Evolutionary conservation across 257 asterid genomes (phyloP), one percentile per base, ranked within the genome.

Genomic region (Dorcoceras hygrometricum): DNA sequence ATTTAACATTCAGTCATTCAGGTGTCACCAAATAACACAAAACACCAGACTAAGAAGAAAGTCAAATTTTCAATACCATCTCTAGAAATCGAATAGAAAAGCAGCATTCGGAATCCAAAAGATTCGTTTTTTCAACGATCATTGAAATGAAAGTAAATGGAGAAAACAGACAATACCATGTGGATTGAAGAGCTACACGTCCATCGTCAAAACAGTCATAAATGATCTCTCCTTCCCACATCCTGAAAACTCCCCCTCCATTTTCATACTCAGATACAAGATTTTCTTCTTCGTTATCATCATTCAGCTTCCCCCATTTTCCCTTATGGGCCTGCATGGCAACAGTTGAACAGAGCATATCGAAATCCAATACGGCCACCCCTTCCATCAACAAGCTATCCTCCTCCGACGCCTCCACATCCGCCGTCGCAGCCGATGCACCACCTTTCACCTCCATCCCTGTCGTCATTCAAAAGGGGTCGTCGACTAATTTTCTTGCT

Each of bases 171-270:
- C 7, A 12, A 71, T 77, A 90, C 97, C 97, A 93, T 72, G 82
- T 53, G 29, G 99, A 86, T 79, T 93, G 91, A 57, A 93, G 60
- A 68, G 96, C 99, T 28, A 93, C 72, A 22, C 75, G 83, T 18
- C 83, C 90, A 71, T 88, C 92, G 39, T 93, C 95, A 16, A 83
- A 77, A 79, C 86, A 88, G 71, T 90, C 97, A 66, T 81, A 65
- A 28, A 93, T 64, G 61, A 93, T 84, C 74, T 85, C 96, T 25
- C 99, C 97, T 67, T 93, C 99, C 99, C 97, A 93, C 99, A 93
- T 86, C 81, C 99, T 82, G 36, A 88, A 77, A 58, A 78, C 88
- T 24, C 91, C 97, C 23, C 80, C 83, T 43, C 94, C 91, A 23
- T 76, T 56, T 23, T 69, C 55, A 57, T 31, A 71, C 63, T 70